phyloP scores from a whole-genome alignment of 345 rosid genomes.

The Hibiscus syriacus region DNA sequence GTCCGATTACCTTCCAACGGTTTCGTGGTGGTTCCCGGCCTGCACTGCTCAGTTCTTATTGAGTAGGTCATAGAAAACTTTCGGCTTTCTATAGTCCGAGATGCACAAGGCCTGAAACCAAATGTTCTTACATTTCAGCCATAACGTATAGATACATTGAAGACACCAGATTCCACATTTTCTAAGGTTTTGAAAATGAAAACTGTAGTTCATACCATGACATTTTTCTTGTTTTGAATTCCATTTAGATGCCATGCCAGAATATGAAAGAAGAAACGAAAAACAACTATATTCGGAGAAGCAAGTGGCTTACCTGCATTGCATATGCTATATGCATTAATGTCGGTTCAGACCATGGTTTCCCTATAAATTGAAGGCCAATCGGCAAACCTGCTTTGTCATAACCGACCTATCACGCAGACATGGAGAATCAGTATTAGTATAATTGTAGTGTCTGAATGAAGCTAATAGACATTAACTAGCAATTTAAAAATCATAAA shows the following conservation, averaged over 20 bases:
- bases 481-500: not conserved
- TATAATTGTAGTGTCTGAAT: not conserved
- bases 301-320: constrained; percentile 39
- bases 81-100: constrained; percentile 2
- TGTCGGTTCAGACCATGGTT: constrained; percentile 71
- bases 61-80: constrained; percentile 5
- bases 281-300: not conserved
- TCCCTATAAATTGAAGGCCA: constrained; percentile 69
- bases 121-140: not conserved
- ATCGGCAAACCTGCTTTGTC: constrained; percentile 57
- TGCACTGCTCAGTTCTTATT: not conserved
- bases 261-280: not conserved
- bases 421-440: not conserved
- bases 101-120: constrained; percentile 6
- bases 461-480: not conserved
- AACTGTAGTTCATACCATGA: not conserved
- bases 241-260: too few relatives aligned
- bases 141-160: not conserved
- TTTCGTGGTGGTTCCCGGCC: too few relatives aligned
- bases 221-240: too few relatives aligned
- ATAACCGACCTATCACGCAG: constrained; percentile 49
- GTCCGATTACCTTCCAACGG: not conserved
- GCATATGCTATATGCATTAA: constrained; percentile 49
- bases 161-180: not conserved
- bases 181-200: not conserved